phyloP scores from a whole-genome alignment of 192 early-diverging fungal genomes.

The Pecoramyces ruminantium region DNA sequence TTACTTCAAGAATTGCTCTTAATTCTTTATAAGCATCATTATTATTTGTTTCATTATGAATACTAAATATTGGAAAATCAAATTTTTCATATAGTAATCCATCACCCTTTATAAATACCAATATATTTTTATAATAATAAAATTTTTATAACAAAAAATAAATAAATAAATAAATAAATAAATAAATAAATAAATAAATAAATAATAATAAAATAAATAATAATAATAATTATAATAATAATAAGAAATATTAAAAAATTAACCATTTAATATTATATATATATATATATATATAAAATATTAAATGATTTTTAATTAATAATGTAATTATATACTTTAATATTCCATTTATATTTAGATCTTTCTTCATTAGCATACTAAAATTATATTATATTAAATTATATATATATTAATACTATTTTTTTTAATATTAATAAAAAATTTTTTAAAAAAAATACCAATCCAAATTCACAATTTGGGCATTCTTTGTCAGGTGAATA shows the following conservation, averaged over 20 bases:
- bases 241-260: no score
- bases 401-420: no score
- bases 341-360: not conserved
- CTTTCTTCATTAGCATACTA: not conserved
- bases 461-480: conserved; percentile 53
- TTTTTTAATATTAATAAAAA: no score
- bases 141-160: no score
- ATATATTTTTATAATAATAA: not conserved
- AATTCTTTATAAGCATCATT: conserved; percentile 5
- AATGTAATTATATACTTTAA: no score
- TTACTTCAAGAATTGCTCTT: conserved; percentile 3
- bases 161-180: no score
- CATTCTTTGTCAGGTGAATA: conserved; percentile 41
- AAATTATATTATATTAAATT: no score
- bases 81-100: conserved; percentile 28
- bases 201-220: not conserved
- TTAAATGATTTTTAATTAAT: no score
- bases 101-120: conserved; percentile 24
- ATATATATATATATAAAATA: no score
- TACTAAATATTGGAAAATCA: conserved; percentile 50
- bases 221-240: no score
- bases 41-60: conserved; percentile 13
- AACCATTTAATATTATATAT: no score
- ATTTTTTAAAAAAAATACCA: not conserved
- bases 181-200: no score